Base-by-base conservation (phyloP, 345 rosid species). In the Barbarea vulgaris region DNA sequence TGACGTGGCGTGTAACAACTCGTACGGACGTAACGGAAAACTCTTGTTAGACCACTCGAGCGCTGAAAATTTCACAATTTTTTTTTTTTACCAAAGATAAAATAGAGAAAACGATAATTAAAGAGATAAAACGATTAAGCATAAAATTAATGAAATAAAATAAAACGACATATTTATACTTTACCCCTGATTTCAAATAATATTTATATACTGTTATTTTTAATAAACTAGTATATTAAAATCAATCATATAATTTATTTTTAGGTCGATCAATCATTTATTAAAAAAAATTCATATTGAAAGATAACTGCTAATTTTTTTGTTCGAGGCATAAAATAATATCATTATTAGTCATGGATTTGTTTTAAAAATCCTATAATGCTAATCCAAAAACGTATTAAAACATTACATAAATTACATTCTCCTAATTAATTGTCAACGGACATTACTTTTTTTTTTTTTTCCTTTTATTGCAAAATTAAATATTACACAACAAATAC, bases 1-100 rank as follows among this genome's bases (percentile, higher is more conserved):
- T 57, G 73, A 66, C 73, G 73, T 75, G 78, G 78, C 67, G 37
- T 74, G 51, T 74, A 74, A 64, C 77, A 53, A 64, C 46, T 41
- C 5, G 56, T 51, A 72, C 56, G 24, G 62, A 39, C 60, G 61
- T 67, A 67, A 37, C 36, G 3, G 33, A 33, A 19, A 33, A 17
- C 44, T 48, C 22, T n/a, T 31, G 14, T 39, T 39, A 39, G 44
- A 24, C 17, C 36, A 44, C 14, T 27, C 39, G 52, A 63, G 24
- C 52, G 34, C 52, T 42, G 22, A 59, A 13, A 53, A 53, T 2
- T 48, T 44, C 9, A 15, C 18, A 44, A 15, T 44, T 44, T 42
- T 3, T 42, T 3, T 2, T 42, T 7, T 44, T 44, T 6, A 44
- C 57, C 50, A 18, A 4, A 15, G 51, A 62, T 11, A 22, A 51